Evolutionary conservation across 768 basidiomycete species (phyloP).

Genomic region (Suillus spraguei): DNA sequence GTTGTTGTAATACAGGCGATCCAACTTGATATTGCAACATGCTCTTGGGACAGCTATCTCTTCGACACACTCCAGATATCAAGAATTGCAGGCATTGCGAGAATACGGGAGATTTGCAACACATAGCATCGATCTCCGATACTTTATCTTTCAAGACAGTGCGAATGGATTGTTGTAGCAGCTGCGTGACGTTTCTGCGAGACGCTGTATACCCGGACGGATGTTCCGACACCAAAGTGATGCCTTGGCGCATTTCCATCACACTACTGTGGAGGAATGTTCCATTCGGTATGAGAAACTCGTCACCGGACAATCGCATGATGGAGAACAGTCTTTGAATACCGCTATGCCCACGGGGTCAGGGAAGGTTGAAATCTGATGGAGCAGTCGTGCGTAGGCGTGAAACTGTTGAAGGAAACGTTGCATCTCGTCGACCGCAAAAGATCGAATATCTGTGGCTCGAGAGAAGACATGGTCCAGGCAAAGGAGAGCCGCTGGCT

Average conservation of each 20-base stretch:
- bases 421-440: constrained; percentile 29
- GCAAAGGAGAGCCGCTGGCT: constrained; percentile 42
- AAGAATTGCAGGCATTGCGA: constrained; percentile 42
- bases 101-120: constrained; percentile 34
- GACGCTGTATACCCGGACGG: constrained; percentile 14
- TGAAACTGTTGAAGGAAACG: constrained; percentile 37
- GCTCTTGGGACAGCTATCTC: constrained; percentile 38
- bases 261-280: constrained; percentile 2
- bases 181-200: constrained; percentile 21
- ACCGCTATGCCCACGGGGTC: constrained; percentile 26
- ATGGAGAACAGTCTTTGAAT: constrained; percentile 41
- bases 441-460: constrained; percentile 27
- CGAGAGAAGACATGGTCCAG: constrained; percentile 43
- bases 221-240: background rate
- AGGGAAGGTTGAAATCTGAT: constrained; percentile 26
- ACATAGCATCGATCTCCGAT: constrained; percentile 35
- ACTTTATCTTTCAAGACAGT: constrained; percentile 32
- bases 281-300: constrained; percentile 1
- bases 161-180: constrained; percentile 29
- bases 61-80: constrained; percentile 36
- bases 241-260: background rate
- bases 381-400: constrained; percentile 36
- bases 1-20: constrained; percentile 40
- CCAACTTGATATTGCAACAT: constrained; percentile 32
- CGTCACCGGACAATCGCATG: constrained; percentile 26